Conservation (phyloP, 106 monocot species). For the Dendrobium huoshanense region DNA sequence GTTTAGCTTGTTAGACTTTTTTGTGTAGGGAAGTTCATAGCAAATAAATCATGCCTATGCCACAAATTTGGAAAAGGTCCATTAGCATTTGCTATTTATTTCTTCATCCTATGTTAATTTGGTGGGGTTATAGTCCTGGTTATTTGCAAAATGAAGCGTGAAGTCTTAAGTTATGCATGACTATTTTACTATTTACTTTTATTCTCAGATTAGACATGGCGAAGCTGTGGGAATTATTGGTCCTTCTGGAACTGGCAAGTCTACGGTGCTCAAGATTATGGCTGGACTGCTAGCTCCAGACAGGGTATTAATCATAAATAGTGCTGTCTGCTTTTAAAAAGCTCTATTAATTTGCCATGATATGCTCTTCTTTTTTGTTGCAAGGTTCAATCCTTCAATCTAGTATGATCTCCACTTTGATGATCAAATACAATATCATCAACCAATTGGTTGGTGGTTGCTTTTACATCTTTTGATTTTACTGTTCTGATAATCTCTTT, state of each 20-base stretch:
- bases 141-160: background rate
- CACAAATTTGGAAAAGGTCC: background rate
- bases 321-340: background rate
- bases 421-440: background rate
- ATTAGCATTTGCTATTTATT: background rate
- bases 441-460: background rate
- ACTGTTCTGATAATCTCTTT: background rate
- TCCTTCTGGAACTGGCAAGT: constrained; percentile 97
- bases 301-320: constrained; percentile 36
- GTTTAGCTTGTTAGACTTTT: too few species aligned
- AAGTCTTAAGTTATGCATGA: background rate
- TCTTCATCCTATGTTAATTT: background rate
- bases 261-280: constrained; percentile 90
- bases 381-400: background rate
- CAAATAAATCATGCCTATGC: background rate
- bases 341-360: background rate
- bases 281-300: constrained; percentile 95
- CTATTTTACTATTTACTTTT: background rate
- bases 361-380: background rate
- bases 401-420: background rate
- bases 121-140: background rate
- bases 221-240: constrained; percentile 99
- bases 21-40: too few species aligned
- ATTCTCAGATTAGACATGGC: constrained; percentile 80
- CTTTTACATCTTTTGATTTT: background rate